Conservation (phyloP, 306 rosid genomes). For the Vigna nakashimae region DNA sequence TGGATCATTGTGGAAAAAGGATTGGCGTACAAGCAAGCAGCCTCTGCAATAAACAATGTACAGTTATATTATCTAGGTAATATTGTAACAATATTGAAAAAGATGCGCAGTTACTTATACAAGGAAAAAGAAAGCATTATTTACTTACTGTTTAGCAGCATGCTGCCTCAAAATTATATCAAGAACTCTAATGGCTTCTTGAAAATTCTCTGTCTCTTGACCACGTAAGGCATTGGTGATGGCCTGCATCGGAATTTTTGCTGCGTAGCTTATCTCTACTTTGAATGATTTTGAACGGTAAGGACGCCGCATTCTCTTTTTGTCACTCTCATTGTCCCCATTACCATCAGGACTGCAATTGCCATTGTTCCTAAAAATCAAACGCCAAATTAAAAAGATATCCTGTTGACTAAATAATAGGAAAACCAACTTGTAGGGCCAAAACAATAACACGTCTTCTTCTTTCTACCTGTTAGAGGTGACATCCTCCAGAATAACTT, state of each 20-base stretch:
- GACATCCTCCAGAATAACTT: conserved; percentile 76
- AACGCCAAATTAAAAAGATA: neutral
- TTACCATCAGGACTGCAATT: conserved; percentile 65
- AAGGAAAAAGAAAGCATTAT: neutral
- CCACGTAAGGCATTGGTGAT: conserved; percentile 86
- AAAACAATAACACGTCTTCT: conserved; percentile 35
- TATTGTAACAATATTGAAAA: neutral
- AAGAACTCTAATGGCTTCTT: conserved; percentile 87
- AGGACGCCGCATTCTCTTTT: conserved; percentile 80
- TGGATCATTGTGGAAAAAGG: conserved; percentile 85
- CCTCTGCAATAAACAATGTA: conserved; percentile 64
- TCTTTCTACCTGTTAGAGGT: conserved; percentile 63
- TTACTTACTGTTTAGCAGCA: conserved; percentile 87
- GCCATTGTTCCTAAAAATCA: conserved; percentile 66
- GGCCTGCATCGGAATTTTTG: conserved; percentile 89
- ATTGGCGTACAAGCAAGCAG: conserved; percentile 88
- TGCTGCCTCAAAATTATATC: conserved; percentile 90
- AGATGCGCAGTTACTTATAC: neutral
- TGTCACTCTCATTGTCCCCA: conserved; percentile 75
- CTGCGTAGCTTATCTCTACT: conserved; percentile 88
- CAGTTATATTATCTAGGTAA: neutral
- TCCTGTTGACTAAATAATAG: neutral
- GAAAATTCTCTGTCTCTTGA: conserved; percentile 89
- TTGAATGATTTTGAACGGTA: conserved; percentile 66
- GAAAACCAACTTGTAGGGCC: neutral